phyloP scores from a whole-genome alignment of 1,284 basidiomycete species.

The Pisolithus thermaeus region DNA sequence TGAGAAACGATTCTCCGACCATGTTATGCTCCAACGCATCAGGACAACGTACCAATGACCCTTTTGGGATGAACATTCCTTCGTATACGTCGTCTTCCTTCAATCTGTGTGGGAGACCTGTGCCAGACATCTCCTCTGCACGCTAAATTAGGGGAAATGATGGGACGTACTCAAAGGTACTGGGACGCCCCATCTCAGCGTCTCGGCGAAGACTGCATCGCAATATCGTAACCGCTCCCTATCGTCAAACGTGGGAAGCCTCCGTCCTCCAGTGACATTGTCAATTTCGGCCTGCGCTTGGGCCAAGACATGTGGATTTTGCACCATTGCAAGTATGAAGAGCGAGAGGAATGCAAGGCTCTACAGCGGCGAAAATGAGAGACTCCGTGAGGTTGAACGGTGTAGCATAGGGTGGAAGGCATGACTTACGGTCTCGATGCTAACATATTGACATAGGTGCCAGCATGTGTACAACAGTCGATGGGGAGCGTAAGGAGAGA shows the following conservation, averaged over 20 bases:
- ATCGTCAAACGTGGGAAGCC: constrained; percentile 50
- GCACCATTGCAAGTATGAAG: constrained; percentile 57
- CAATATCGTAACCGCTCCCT: constrained; percentile 44
- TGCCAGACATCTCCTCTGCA: background rate
- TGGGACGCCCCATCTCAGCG: constrained; percentile 44
- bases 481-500: background rate
- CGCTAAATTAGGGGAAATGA: background rate
- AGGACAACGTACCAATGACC: constrained; percentile 31
- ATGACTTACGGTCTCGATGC: constrained; percentile 52
- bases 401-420: background rate
- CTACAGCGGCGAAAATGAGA: constrained; percentile 21
- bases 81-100: constrained; percentile 45
- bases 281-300: constrained; percentile 58
- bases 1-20: background rate
- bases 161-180: constrained; percentile 46
- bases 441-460: constrained; percentile 24
- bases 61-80: constrained; percentile 42
- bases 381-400: background rate
- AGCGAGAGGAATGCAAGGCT: constrained; percentile 44
- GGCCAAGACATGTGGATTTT: constrained; percentile 42
- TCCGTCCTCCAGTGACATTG: constrained; percentile 38
- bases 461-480: background rate
- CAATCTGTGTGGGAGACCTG: constrained; percentile 42
- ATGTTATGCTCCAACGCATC: background rate
- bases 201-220: constrained; percentile 42